Evolutionary conservation across 2,329 filamentous ascomycete species (phyloP).

Genomic region (Parafenestella ontariensis): DNA sequence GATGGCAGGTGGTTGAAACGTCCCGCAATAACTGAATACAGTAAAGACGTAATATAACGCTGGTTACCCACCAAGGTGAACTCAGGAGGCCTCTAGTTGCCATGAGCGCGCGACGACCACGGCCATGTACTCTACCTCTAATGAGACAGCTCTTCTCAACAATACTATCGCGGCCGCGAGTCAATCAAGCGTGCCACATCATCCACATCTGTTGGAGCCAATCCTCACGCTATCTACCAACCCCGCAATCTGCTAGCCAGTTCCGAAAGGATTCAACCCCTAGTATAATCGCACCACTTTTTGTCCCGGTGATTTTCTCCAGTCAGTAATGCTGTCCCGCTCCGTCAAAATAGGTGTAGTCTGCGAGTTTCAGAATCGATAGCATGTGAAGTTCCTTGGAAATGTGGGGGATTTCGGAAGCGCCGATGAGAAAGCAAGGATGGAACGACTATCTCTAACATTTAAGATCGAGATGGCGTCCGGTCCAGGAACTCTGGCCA

Average conservation of each 20-base stretch:
- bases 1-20: constrained; percentile 8
- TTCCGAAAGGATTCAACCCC: constrained; percentile 2
- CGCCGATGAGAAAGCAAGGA: constrained; percentile 9
- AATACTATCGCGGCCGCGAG: not conserved
- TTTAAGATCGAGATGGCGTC: constrained; percentile 1
- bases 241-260: constrained; percentile 24
- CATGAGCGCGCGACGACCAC: not conserved
- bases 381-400: constrained; percentile 8
- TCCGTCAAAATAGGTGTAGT: constrained; percentile 3
- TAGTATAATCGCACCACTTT: constrained; percentile 1
- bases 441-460: not conserved
- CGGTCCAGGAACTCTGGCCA: constrained; percentile 8
- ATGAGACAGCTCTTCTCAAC: not conserved
- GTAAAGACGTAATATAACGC: not conserved
- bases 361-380: constrained; percentile 12
- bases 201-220: constrained; percentile 4
- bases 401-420: constrained; percentile 7
- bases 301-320: constrained; percentile 8
- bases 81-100: no score
- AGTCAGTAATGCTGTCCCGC: constrained; percentile 10
- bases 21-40: not conserved
- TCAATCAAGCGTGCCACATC: not conserved
- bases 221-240: constrained; percentile 4
- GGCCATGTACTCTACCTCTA: no score
- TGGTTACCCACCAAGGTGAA: not conserved